Conservation (phyloP, 2,329 filamentous ascomycete species). For the Ophiostoma sp. region DNA sequence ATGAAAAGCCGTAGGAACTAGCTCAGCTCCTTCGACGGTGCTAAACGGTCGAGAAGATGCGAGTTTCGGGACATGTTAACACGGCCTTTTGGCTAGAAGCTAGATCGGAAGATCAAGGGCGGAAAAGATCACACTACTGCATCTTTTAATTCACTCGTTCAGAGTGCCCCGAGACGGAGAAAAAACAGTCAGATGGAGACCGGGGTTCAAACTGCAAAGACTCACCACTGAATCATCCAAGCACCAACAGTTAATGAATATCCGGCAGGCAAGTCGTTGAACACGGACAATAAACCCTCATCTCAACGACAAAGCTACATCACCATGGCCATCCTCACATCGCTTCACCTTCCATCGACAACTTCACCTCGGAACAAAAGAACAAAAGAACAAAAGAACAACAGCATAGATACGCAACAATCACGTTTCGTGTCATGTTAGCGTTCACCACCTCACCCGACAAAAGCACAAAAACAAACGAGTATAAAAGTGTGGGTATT, state of each 20-base stretch:
- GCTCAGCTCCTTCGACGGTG: constrained; percentile 2
- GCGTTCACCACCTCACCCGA: background rate
- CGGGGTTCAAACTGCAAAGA: background rate
- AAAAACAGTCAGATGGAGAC: background rate
- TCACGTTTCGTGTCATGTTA: no score
- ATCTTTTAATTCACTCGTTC: background rate
- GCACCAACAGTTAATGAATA: no score
- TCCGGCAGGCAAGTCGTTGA: no score
- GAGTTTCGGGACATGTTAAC: no score
- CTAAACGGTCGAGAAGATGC: background rate
- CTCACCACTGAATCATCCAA: background rate
- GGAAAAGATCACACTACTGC: background rate
- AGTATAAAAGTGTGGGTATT: background rate
- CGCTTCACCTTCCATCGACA: no score
- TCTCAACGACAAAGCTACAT: no score
- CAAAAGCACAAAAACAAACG: background rate
- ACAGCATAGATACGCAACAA: no score
- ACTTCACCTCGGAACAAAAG: no score
- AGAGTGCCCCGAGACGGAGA: background rate
- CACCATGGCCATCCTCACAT: no score
- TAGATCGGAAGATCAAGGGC: background rate
- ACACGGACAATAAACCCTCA: no score
- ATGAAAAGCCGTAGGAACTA: constrained; percentile 8
- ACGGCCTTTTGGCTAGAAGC: no score
- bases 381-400: no score